Base-by-base conservation (phyloP, 1,284 basidiomycete genomes). In the Trichosporon ovoides region DNA sequence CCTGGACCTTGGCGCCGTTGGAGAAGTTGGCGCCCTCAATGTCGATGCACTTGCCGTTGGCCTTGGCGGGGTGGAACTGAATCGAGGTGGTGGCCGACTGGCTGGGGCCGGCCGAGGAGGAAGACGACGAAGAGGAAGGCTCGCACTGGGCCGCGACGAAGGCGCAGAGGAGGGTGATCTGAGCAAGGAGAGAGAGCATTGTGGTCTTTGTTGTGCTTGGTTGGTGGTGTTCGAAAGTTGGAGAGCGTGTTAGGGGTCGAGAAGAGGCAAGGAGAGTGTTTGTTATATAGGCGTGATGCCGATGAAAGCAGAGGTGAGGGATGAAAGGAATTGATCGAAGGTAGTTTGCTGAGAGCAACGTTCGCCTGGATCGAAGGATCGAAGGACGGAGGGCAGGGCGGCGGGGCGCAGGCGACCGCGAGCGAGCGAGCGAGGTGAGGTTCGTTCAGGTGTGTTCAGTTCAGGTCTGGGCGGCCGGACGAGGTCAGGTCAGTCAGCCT, bases 1-100 rank as follows among this genome's bases (percentile, higher is more conserved):
- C 14, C 60, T 64, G 62, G n/a, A 66, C 62, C 18, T 62, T 60
- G 34, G 62, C 62, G 38, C 65, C 65, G 53, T 66, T 66, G 40
- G 52, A 53, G 36, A 57, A 59, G 33, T 52, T 53, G 49, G 57
- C 62, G n/a, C 52, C 58, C 19, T 53, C 36, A 9, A 64, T 50
- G 37, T 66, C 62, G 19, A 66, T 33, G 40, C 65, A 66, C 55
- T 53, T 56, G 48, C 18, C 20, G 20, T 31, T 46, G 55, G 60
- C 34, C 46, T 49, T 43, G 46, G 55, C 51, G 55, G 61, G 61
- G 55, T 57, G 55, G 57, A 63, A 46, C 57, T 52, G 49, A 43
- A 35, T 28, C 40, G 19, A 9, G 35, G 36, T 33, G 46, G 9
- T 22, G 19, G 43, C n/a, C 49, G 57, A 38, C n/a, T 14, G 5